Percentiles rank a stretch among this genome's conserved stretches.
phyloP scores from a whole-genome alignment of 2,329 filamentous ascomycete species.

The Bipolaris gigantea region DNA sequence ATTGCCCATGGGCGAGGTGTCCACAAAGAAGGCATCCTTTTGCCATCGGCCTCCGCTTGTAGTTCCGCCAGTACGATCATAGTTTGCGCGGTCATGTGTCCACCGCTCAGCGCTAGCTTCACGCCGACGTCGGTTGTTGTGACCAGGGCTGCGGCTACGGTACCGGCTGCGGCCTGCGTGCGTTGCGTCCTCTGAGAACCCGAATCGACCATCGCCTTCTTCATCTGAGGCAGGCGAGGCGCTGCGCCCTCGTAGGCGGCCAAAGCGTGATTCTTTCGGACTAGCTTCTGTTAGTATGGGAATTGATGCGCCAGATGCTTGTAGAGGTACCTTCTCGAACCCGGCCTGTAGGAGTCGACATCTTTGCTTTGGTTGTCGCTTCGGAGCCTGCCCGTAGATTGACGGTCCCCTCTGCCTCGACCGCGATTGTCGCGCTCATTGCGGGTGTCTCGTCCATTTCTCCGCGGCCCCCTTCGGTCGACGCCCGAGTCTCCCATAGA shows the following conservation, averaged over 20 bases:
- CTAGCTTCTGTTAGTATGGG: conserved; percentile 16
- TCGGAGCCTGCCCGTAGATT: conserved; percentile 16
- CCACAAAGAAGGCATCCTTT: conserved; percentile 30
- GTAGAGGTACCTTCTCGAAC: conserved; percentile 26
- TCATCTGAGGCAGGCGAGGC: conserved; percentile 57
- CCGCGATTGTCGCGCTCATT: conserved; percentile 21
- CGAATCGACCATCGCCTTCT: conserved; percentile 53
- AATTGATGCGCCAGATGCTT: background rate
- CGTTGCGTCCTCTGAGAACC: conserved; percentile 53
- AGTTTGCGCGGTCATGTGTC: conserved; percentile 37
- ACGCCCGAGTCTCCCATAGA: conserved; percentile 71
- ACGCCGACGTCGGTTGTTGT: conserved; percentile 22
- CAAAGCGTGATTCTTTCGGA: conserved; percentile 41
- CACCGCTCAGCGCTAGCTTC: conserved; percentile 34
- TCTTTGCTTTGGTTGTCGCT: conserved; percentile 19
- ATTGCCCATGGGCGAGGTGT: conserved; percentile 47
- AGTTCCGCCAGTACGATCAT: conserved; percentile 18
- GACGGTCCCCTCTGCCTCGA: conserved; percentile 17
- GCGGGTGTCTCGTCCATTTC: conserved; percentile 25
- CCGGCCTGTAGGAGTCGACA: conserved; percentile 39
- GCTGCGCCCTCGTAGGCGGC: conserved; percentile 61
- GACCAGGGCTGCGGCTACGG: conserved; percentile 46
- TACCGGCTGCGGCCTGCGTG: conserved; percentile 49
- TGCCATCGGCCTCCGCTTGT: conserved; percentile 29
- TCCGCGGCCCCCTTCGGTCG: conserved; percentile 29